Base-by-base conservation (phyloP, 2,329 filamentous ascomycete species). In the Penicillium expansum region DNA sequence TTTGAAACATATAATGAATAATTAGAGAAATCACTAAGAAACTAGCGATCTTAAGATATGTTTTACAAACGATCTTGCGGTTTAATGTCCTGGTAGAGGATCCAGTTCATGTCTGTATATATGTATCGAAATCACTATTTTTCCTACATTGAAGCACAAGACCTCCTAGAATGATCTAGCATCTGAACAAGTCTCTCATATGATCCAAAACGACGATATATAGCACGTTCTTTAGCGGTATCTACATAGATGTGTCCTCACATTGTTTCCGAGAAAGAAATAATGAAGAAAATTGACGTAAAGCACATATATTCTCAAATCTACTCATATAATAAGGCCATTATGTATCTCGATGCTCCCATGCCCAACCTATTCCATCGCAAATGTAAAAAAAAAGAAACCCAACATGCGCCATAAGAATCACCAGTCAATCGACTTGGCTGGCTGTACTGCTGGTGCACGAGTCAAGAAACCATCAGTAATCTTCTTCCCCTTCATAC, bases 401-500 rank as follows among this genome's bases (percentile, higher is more conserved):
- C 27, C 9, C 4, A 20, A 13, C 39, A 52, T 24, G 3, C 33
- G 2, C 30, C 14, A 37, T 13, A 20, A 37, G 3, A 32, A 59
- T 55, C 62, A 72, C 73, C 73, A 75, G 52, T 75, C 73, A 59
- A 75, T 75, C 4, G 62, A 58, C 33, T 66, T 68, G 2, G 62
- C 60, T 24, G 66, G 49, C 35, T 65, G 63, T 18, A 61, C 59
- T 8, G 58, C 53, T 44, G 49, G 56, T 39, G 38, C 43, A 49
- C 48, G 38, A 13, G 49, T 48, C 14, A 56, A 43, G 5, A 42
- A 48, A 5, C 68, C 67, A 38, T 66, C 64, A 4, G 67, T 59
- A 4, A 69, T 60, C 70, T 83, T 85, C 64, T 81, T 75, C 0
- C 83, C 83, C 68, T 83, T 83, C 66, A 80, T 72, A 24, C 76